Conservation (phyloP, 2,329 filamentous ascomycete species). For the Bisporella sp. region DNA sequence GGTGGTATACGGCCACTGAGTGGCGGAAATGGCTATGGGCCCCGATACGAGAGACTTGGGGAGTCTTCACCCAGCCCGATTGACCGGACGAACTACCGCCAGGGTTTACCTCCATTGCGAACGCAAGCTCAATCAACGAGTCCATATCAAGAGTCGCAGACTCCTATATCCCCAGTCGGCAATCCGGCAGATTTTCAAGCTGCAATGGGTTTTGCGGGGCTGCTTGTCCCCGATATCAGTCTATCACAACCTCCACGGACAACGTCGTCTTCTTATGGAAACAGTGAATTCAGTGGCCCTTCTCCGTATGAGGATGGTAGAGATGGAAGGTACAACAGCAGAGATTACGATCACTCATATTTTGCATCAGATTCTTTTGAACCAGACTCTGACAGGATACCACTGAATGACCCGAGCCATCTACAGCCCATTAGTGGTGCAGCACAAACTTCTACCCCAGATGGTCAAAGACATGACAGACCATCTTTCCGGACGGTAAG, state of each 20-base stretch:
- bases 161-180: conserved; percentile 22
- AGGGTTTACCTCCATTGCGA: conserved; percentile 6
- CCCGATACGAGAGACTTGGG: conserved; percentile 25
- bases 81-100: conserved; percentile 9
- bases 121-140: conserved; percentile 7
- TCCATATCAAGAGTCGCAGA: conserved; percentile 14
- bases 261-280: conserved; percentile 19
- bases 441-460: conserved; percentile 21
- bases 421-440: conserved; percentile 50
- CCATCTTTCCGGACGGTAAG: conserved; percentile 46
- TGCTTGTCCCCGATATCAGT: conserved; percentile 26
- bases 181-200: conserved; percentile 25
- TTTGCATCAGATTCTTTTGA: conserved; percentile 29
- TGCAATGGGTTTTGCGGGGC: conserved; percentile 28
- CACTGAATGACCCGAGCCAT: conserved; percentile 49
- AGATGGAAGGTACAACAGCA: conserved; percentile 6
- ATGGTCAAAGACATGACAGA: conserved; percentile 39
- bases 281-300: conserved; percentile 16
- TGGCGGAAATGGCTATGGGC: conserved; percentile 16
- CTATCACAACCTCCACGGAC: conserved; percentile 21
- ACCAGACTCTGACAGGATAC: conserved; percentile 48
- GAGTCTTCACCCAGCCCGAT: conserved; percentile 22
- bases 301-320: conserved; percentile 19
- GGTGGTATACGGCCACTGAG: conserved; percentile 20
- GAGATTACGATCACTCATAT: conserved; percentile 24